These are phyloP conservation scores for Dactylellina drechsleri DNA, from an alignment of 2,329 filamentous ascomycete genomes.

Conservation along the genomic window DNA sequence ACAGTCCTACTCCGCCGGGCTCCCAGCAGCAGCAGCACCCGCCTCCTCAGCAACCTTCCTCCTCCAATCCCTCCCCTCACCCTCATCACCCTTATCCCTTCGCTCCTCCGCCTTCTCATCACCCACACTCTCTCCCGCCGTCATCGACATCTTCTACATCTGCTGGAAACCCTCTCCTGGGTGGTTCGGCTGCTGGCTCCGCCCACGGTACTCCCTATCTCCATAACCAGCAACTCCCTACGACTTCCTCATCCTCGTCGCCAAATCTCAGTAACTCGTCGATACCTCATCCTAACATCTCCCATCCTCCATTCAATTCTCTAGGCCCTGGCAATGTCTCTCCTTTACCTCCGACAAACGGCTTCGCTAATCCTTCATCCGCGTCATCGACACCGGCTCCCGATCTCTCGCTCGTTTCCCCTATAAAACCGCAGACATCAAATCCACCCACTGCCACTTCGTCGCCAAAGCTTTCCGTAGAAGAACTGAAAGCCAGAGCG, in stretches of 20 bases:
- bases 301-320: slow-evolving; percentile 40
- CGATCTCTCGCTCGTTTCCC: slow-evolving; percentile 38
- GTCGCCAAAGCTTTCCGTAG: slow-evolving; percentile 46
- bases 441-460: slow-evolving; percentile 40
- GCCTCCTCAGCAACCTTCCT: slow-evolving; percentile 18
- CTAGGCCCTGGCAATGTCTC: slow-evolving; percentile 38
- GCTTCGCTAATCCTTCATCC: slow-evolving; percentile 40
- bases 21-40: slow-evolving; percentile 32
- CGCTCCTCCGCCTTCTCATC: slow-evolving; percentile 31
- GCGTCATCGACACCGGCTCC: slow-evolving; percentile 39
- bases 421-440: slow-evolving; percentile 38
- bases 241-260: slow-evolving; percentile 38
- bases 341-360: slow-evolving; percentile 44
- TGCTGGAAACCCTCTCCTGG: slow-evolving; percentile 21
- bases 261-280: slow-evolving; percentile 48
- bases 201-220: slow-evolving; percentile 43
- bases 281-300: slow-evolving; percentile 41
- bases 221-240: slow-evolving; percentile 44
- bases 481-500: slow-evolving; percentile 42
- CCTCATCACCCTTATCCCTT: slow-evolving; percentile 43
- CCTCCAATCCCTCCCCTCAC: slow-evolving; percentile 44
- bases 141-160: slow-evolving; percentile 26
- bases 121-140: slow-evolving; percentile 35
- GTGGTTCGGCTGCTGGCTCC: slow-evolving; percentile 19
- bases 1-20: slow-evolving; percentile 49